A percentile compares a stretch with the other conserved stretches of the same genome.
These are phyloP conservation scores for Colletotrichum coccodes DNA, from an alignment of 2,329 filamentous ascomycete genomes.

Conservation along the genomic window DNA sequence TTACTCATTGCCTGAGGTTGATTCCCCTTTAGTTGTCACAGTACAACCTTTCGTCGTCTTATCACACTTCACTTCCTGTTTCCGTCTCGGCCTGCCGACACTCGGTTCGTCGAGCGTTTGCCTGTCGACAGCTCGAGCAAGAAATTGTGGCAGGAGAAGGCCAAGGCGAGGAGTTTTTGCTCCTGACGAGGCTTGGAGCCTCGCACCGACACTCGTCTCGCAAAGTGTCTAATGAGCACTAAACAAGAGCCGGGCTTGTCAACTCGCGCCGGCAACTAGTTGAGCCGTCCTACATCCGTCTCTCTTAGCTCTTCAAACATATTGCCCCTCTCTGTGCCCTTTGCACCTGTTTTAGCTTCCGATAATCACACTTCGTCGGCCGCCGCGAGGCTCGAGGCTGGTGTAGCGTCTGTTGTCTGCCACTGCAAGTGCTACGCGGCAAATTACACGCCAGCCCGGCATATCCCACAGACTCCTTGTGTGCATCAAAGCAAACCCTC, in stretches of 20 bases:
- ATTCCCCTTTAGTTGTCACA: background rate
- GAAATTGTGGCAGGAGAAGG: no score
- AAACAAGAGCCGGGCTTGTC: conserved; percentile 14
- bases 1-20: background rate
- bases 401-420: background rate
- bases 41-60: background rate
- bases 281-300: background rate
- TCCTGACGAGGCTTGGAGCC: background rate
- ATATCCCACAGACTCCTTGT: background rate
- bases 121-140: background rate
- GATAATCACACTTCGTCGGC: background rate
- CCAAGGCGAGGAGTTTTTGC: background rate
- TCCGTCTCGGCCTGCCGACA: background rate
- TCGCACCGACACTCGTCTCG: background rate
- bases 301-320: background rate
- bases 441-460: conserved; percentile 13
- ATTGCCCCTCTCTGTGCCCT: background rate
- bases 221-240: conserved; percentile 3
- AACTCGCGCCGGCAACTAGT: conserved; percentile 12
- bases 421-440: conserved; percentile 4
- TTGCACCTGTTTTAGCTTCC: background rate
- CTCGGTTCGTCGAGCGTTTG: background rate
- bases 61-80: background rate
- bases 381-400: background rate
- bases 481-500: background rate